phyloP scores from a whole-genome alignment of 2,329 filamentous ascomycete species.

The Phialocephala subalpina region DNA sequence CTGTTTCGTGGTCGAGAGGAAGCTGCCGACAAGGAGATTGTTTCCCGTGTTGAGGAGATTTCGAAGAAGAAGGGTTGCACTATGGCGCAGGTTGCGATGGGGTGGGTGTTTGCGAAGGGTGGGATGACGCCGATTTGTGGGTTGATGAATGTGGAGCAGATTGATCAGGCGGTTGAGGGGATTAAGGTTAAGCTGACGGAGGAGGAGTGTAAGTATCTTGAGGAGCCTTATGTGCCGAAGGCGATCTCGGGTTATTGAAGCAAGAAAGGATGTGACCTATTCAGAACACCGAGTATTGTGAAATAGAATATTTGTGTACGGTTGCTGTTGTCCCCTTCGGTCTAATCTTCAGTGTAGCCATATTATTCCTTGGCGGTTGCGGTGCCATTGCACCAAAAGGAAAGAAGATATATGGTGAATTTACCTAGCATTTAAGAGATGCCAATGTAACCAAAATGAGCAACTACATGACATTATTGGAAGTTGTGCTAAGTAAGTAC shows the following conservation, averaged over 20 bases:
- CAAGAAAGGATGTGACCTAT: too few relatives aligned
- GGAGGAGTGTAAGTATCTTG: constrained; percentile 50
- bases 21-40: constrained; percentile 38
- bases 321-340: too few relatives aligned
- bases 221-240: constrained; percentile 60
- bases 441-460: too few relatives aligned
- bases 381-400: too few relatives aligned
- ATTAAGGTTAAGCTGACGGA: constrained; percentile 35
- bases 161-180: constrained; percentile 59
- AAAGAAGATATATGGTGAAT: too few relatives aligned
- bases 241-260: background rate
- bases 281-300: too few relatives aligned
- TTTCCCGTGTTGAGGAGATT: constrained; percentile 43
- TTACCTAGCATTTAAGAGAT: too few relatives aligned
- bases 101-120: constrained; percentile 57
- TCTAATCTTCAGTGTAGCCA: too few relatives aligned
- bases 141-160: constrained; percentile 56
- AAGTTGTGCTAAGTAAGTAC: too few relatives aligned
- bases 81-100: constrained; percentile 66
- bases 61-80: constrained; percentile 61
- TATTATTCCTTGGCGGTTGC: too few relatives aligned
- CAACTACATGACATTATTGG: too few relatives aligned
- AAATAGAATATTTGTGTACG: too few relatives aligned
- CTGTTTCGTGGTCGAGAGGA: constrained; percentile 32
- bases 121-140: constrained; percentile 61